Evolutionary conservation across 192 early-diverging fungal genomes (phyloP).

Genomic region (Backusella tuberculispora): DNA sequence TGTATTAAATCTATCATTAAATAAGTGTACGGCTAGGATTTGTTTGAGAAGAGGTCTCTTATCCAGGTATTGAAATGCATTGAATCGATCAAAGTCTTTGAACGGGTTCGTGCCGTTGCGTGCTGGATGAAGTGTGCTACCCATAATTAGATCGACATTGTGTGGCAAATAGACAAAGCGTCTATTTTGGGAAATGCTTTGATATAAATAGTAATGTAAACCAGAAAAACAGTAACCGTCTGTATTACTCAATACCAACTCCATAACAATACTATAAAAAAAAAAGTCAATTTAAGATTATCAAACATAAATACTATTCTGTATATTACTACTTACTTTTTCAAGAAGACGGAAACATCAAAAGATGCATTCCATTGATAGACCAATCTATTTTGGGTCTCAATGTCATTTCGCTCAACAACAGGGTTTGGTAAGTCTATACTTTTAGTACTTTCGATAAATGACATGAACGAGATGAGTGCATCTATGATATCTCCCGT

Average conservation of each 20-base stretch:
- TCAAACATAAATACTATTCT: no score
- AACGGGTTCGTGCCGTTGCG: neutral
- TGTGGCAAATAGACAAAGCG: conserved; percentile 43
- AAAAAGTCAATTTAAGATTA: no score
- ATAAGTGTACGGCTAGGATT: conserved; percentile 36
- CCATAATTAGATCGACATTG: conserved; percentile 46
- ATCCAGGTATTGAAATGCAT: neutral
- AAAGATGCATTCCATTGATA: conserved; percentile 23
- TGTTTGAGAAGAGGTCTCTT: conserved; percentile 37
- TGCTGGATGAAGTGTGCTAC: conserved; percentile 18
- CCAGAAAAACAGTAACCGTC: conserved; percentile 43
- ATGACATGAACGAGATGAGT: neutral
- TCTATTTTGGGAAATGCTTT: conserved; percentile 35
- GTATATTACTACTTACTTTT: conserved; percentile 18
- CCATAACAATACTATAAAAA: conserved; percentile 35
- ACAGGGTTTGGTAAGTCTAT: neutral
- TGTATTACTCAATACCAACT: conserved; percentile 39
- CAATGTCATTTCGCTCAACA: neutral
- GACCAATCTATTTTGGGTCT: neutral
- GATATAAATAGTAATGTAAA: conserved; percentile 47
- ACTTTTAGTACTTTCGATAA: conserved; percentile 10
- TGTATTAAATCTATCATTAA: conserved; percentile 37
- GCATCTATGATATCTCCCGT: neutral
- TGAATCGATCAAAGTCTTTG: conserved; percentile 11
- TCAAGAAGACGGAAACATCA: conserved; percentile 28